Conservation (phyloP, 139 green algal species). For the Chlamydomonas schloesseri region DNA sequence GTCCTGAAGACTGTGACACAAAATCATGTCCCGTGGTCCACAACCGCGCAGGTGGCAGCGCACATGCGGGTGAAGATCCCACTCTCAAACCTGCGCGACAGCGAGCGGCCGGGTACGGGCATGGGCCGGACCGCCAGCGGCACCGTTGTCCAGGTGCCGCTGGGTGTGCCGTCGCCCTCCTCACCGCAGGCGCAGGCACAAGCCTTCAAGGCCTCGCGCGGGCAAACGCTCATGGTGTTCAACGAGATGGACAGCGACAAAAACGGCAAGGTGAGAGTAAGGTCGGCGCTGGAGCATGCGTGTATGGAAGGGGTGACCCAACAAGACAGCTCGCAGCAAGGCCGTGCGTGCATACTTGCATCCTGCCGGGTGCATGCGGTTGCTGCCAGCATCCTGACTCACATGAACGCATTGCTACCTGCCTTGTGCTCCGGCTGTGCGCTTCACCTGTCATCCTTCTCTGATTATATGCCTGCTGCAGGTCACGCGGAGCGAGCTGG, state of each 20-base stretch:
- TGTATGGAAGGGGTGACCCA: too few relatives aligned
- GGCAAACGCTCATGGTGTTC: conserved; percentile 38
- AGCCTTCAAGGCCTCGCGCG: conserved; percentile 11
- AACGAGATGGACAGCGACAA: conserved; percentile 57
- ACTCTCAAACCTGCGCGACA: not conserved
- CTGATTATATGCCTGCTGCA: not conserved
- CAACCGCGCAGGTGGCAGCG: conserved; percentile 4
- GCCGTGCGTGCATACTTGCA: too few relatives aligned
- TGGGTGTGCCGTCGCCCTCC: not conserved
- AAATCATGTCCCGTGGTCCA: too few relatives aligned
- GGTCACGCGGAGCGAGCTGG: conserved; percentile 51
- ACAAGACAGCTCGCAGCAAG: too few relatives aligned
- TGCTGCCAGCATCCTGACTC: too few relatives aligned
- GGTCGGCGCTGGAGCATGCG: too few relatives aligned
- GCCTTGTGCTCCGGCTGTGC: not conserved
- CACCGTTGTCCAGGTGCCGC: not conserved
- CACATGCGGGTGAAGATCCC: conserved; percentile 22
- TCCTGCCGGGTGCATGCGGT: too few relatives aligned
- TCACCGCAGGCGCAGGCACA: conserved; percentile 1
- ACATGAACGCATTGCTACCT: too few relatives aligned
- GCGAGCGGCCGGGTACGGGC: conserved; percentile 9
- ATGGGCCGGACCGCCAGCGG: not conserved
- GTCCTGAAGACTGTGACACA: too few relatives aligned
- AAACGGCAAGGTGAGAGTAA: conserved; percentile 51
- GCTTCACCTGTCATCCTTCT: too few relatives aligned